Conservation (phyloP, 805 yeast species). For the Candida caryicola region DNA sequence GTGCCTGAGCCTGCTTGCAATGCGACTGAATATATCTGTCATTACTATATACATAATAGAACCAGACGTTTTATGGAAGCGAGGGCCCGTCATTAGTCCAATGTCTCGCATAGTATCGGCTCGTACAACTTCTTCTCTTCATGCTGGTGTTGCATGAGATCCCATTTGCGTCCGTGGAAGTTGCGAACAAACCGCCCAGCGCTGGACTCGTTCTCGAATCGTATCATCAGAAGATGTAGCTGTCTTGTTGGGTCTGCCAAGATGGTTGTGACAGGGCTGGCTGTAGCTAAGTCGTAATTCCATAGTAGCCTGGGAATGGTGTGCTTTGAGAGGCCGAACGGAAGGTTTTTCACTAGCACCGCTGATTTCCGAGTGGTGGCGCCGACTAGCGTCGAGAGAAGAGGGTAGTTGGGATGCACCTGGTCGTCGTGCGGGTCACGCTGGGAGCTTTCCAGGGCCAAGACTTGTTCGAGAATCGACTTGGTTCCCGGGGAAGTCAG, state of each 20-base stretch:
- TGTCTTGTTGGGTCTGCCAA: slow-evolving; percentile 27
- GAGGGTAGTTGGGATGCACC: slow-evolving; percentile 13
- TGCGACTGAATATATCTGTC: background rate
- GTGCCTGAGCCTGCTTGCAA: no score
- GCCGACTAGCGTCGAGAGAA: slow-evolving; percentile 18
- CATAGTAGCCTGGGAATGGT: slow-evolving; percentile 43
- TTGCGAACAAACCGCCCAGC: slow-evolving; percentile 52
- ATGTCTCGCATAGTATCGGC: slow-evolving; percentile 36
- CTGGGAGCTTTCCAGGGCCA: background rate
- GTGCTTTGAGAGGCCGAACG: slow-evolving; percentile 37
- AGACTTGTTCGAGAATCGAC: background rate
- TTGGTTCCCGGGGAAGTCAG: slow-evolving; percentile 4
- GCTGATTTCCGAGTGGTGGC: slow-evolving; percentile 18
- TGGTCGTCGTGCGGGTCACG: slow-evolving; percentile 3
- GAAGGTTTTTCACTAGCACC: slow-evolving; percentile 47
- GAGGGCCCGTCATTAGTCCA: slow-evolving; percentile 15
- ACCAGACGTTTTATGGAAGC: background rate
- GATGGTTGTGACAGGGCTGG: slow-evolving; percentile 19
- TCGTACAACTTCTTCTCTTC: slow-evolving; percentile 31
- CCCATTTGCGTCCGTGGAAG: slow-evolving; percentile 51
- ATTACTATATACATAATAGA: background rate
- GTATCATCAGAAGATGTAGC: slow-evolving; percentile 29
- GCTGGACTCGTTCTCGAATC: slow-evolving; percentile 44
- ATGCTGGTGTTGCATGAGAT: slow-evolving; percentile 18
- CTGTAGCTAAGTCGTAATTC: slow-evolving; percentile 45